Percentiles rank a stretch among this genome's conserved stretches.
Evolutionary conservation across 208 protist species (phyloP).

Genomic region (Blechomonas ayalai): DNA sequence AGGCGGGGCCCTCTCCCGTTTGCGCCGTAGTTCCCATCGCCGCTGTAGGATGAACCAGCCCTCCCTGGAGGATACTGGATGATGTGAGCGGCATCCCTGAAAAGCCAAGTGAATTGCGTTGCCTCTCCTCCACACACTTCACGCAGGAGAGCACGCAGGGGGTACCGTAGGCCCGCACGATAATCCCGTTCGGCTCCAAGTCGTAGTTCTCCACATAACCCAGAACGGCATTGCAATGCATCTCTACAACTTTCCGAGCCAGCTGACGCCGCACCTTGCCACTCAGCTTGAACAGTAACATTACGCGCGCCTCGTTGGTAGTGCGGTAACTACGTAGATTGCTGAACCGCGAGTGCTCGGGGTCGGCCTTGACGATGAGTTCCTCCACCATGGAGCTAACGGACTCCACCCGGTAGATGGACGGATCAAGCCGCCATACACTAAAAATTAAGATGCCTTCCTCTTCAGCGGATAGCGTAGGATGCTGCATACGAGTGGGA

Average conservation of each 20-base stretch:
- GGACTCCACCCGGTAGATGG: constrained; percentile 79
- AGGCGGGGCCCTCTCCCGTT: no score
- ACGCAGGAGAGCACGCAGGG: constrained; percentile 77
- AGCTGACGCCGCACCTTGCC: constrained; percentile 88
- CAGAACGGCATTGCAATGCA: constrained; percentile 85
- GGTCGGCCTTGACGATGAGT: constrained; percentile 87
- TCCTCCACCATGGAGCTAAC: constrained; percentile 85
- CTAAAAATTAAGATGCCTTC: constrained; percentile 85
- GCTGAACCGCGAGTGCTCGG: constrained; percentile 81
- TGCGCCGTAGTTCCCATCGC: no score
- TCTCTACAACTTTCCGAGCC: constrained; percentile 82
- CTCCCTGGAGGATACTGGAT: no score
- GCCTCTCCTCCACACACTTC: constrained; percentile 42
- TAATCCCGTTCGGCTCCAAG: constrained; percentile 85
- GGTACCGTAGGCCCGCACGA: constrained; percentile 88
- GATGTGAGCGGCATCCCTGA: background rate
- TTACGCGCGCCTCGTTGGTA: constrained; percentile 75
- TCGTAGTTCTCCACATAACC: constrained; percentile 88
- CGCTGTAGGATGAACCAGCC: no score
- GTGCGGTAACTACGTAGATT: constrained; percentile 73
- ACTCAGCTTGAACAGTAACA: constrained; percentile 87
- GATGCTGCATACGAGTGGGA: constrained; percentile 53
- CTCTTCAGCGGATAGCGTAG: constrained; percentile 68
- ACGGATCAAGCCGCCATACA: constrained; percentile 75
- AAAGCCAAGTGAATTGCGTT: background rate